A percentile compares a stretch with the other conserved stretches of the same genome.
phyloP scores from a whole-genome alignment of 208 protist genomes.

The Trypanosoma theileri region DNA sequence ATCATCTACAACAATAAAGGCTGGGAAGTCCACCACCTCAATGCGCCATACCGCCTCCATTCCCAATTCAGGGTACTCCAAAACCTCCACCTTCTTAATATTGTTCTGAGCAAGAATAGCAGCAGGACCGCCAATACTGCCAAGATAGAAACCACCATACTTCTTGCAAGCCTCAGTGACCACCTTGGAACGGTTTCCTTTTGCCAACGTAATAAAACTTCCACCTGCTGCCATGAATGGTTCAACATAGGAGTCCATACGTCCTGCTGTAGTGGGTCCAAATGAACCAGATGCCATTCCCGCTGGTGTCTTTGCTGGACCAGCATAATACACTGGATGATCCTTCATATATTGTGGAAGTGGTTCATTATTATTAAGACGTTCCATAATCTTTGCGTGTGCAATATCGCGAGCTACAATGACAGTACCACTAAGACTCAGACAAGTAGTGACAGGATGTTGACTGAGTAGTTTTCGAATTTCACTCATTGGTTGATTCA shows the following conservation, averaged over 20 bases:
- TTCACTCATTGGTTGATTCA: slow-evolving; percentile 89
- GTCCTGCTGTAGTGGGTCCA: slow-evolving; percentile 97
- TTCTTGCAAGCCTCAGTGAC: slow-evolving; percentile 95
- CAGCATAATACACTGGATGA: slow-evolving; percentile 96
- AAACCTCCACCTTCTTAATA: slow-evolving; percentile 93
- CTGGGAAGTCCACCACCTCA: slow-evolving; percentile 95
- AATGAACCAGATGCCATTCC: slow-evolving; percentile 95
- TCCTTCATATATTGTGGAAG: slow-evolving; percentile 94
- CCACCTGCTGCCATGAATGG: slow-evolving; percentile 92
- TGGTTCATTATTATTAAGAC: slow-evolving; percentile 77
- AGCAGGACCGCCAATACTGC: slow-evolving; percentile 96
- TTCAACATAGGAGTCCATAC: slow-evolving; percentile 96
- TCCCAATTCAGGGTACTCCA: slow-evolving; percentile 90
- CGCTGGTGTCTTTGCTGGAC: slow-evolving; percentile 95
- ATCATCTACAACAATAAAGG: slow-evolving; percentile 97
- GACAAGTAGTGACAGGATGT: slow-evolving; percentile 87
- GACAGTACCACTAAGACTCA: slow-evolving; percentile 93
- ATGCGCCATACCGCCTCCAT: slow-evolving; percentile 95
- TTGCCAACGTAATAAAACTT: slow-evolving; percentile 94
- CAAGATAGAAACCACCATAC: slow-evolving; percentile 97
- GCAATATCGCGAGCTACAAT: slow-evolving; percentile 98
- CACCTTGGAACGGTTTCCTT: slow-evolving; percentile 94
- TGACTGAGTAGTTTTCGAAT: slow-evolving; percentile 77
- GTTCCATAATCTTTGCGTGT: slow-evolving; percentile 94
- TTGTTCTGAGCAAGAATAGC: slow-evolving; percentile 92